Evolutionary conservation across 1,139 yeast genomes (phyloP), one percentile per base, ranked within the genome.

Genomic region (Sugiyamaella pinicola): DNA sequence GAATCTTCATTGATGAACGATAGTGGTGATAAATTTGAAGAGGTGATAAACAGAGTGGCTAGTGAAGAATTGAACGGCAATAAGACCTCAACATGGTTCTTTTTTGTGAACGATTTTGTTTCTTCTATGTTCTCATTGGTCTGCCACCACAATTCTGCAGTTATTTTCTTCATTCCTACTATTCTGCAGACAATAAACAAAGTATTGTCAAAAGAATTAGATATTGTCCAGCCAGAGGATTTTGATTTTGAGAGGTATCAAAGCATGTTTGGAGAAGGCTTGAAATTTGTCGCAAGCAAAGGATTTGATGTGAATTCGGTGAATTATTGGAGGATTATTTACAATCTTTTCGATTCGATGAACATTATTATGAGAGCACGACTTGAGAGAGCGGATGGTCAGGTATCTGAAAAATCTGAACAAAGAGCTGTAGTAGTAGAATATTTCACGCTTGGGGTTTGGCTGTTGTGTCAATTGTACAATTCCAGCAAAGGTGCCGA

Each of bases 1-100:
- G 49, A 52, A 28, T 44, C 52, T 35, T 52, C 52, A 7, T 22
- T 48, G 26, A 21, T 42, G 12, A 41, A 18, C 28, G 46, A 47
- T 26, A 22, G 37, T 9, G 52, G 49, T 8, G 24, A 13, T n/a
- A 48, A 52, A 28, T 52, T 47, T 29, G 17, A 21, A 21, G 38
- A 48, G n/a, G 52, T 48, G 21, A 37, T 42, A 9, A 42, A 35
- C 34, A 18, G 49, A 17, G 52, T 40, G 13, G 52, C 37, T 4
- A 15, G 24, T 4, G 49, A 45, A 12, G 49, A 44, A 22, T 22
- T 37, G 24, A 26, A 10, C 18, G n/a, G 19, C 15, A 38, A 38
- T 19, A 46, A 46, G n/a, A 22, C 24, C 7, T 5, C 19, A 4
- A 46, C 43, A 7, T 46, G 49, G 49, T 12, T 12, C 17, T 46